Base-by-base conservation (phyloP, 805 yeast genomes). In the Huiozyma sinensis region DNA sequence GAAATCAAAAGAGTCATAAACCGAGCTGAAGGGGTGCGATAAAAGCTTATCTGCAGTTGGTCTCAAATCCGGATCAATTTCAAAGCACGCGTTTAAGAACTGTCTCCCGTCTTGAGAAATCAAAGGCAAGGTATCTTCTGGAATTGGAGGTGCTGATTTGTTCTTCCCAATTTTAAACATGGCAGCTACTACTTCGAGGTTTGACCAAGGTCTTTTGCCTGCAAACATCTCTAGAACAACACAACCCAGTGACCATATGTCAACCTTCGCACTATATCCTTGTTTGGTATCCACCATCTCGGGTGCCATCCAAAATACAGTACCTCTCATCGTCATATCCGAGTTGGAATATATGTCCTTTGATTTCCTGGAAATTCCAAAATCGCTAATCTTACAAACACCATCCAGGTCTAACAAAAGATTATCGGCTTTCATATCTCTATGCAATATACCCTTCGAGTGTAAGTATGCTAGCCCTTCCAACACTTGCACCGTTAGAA, bases 241-340 rank as follows among this genome's bases (percentile, higher is more conserved):
- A 68, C 99, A 92, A 1, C 99, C 99, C 27, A 90, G 64, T 0
- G 97, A 89, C 99, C 99, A 92, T 35, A 92, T 89, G 64, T 92
- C 99, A 27, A 92, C 88, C 64, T 92, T 92, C 17, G 98, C 98
- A 68, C 95, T 86, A 61, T 92, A 92, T 0, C 98, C 98, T 59
- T 83, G 92, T 50, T 80, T 80, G 46, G 86, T 87, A 59, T 88
- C 90, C 41, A 92, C 88, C 50, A 94, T 95, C 59, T 92, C 99
- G 0, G 99, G 99, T 1, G 99, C 99, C 98, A 92, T 92, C 98
- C 98, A 92, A 62, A 89, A 92, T 1, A 94, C 87, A 0, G 98
- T 89, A 27, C 99, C 99, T 64, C 94, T 95, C 95, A 86, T 87
- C 9, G 97, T 89, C 95, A 89, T 85, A 44, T 87, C 96, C 4